A percentile compares a stretch with the other conserved stretches of the same genome.
Conservation (phyloP, 106 monocot species). For the Ottelia alismoides region DNA sequence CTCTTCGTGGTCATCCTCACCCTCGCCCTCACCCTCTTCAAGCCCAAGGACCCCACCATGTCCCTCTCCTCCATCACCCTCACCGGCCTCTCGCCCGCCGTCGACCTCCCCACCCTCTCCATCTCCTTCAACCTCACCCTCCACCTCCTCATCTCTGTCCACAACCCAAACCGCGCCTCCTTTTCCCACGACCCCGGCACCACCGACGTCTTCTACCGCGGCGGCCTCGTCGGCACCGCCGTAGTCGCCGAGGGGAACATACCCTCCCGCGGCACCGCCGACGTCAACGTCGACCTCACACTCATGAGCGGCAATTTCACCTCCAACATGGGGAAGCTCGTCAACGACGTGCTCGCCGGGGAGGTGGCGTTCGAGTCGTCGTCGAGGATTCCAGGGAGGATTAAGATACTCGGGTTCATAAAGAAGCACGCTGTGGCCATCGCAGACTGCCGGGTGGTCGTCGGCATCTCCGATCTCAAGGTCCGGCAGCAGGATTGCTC, state of each 20-base stretch:
- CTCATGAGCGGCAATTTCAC: conserved; percentile 21
- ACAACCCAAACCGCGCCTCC: conserved; percentile 54
- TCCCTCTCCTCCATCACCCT: conserved; percentile 6
- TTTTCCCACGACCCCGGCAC: conserved; percentile 33
- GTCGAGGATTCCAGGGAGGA: conserved; percentile 32
- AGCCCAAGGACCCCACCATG: conserved; percentile 26
- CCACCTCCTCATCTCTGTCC: conserved; percentile 18
- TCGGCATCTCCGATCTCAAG: conserved; percentile 22
- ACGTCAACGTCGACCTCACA: conserved; percentile 16
- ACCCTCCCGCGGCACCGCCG: conserved; percentile 25
- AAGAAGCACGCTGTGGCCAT: conserved; percentile 26
- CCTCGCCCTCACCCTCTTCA: conserved; percentile 36
- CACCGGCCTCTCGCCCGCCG: conserved; percentile 21
- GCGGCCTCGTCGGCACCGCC: conserved; percentile 28
- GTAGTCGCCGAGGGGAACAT: conserved; percentile 35
- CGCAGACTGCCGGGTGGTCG: conserved; percentile 28
- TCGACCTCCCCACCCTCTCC: conserved; percentile 18
- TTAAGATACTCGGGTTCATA: conserved; percentile 40
- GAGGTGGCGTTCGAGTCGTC: conserved; percentile 19
- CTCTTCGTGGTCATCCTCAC: conserved; percentile 8
- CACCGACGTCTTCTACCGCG: conserved; percentile 25
- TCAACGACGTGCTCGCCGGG: conserved; percentile 24
- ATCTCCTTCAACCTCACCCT: conserved; percentile 49
- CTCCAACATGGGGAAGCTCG: conserved; percentile 9
- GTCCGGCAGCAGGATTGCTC: conserved; percentile 34